phyloP scores from a whole-genome alignment of 2,329 filamentous ascomycete genomes.

The Alternaria arborescens region DNA sequence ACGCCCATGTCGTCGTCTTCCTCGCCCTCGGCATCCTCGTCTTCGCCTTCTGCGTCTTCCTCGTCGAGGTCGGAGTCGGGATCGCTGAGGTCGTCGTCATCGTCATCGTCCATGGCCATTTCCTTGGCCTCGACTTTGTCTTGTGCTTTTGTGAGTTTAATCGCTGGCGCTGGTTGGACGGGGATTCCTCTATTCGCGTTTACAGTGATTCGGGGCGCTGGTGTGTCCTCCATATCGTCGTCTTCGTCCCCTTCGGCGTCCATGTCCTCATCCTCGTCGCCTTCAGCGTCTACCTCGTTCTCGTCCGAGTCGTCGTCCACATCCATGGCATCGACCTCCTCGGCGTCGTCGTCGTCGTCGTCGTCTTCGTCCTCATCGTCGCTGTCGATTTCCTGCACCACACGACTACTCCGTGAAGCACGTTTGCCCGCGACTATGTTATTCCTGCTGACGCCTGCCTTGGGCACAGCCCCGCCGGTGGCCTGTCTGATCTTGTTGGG shows the following conservation, averaged over 20 bases:
- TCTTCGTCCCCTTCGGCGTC: slow-evolving; percentile 52
- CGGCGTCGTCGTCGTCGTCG: slow-evolving; percentile 52
- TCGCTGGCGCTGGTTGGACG: slow-evolving; percentile 49
- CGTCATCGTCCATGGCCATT: slow-evolving; percentile 58
- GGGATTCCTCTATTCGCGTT: slow-evolving; percentile 31
- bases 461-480: slow-evolving; percentile 48
- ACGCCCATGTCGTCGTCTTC: slow-evolving; percentile 51
- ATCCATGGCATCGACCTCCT: slow-evolving; percentile 52
- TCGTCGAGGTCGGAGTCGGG: slow-evolving; percentile 52
- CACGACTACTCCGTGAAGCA: slow-evolving; percentile 49
- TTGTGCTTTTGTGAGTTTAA: slow-evolving; percentile 45
- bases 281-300: slow-evolving; percentile 46
- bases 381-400: slow-evolving; percentile 52
- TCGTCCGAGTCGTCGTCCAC: slow-evolving; percentile 53
- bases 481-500: slow-evolving; percentile 60
- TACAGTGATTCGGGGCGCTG: slow-evolving; percentile 39
- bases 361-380: slow-evolving; percentile 56
- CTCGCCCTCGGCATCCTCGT: slow-evolving; percentile 52
- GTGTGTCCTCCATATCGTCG: slow-evolving; percentile 47
- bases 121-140: slow-evolving; percentile 61
- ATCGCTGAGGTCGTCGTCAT: slow-evolving; percentile 55
- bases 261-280: slow-evolving; percentile 52
- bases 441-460: slow-evolving; percentile 43
- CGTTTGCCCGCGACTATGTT: slow-evolving; percentile 52
- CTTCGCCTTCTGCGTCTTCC: slow-evolving; percentile 59